These are phyloP conservation scores for Starmerella stellata DNA, from an alignment of 805 yeast genomes.

Conservation along the genomic window DNA sequence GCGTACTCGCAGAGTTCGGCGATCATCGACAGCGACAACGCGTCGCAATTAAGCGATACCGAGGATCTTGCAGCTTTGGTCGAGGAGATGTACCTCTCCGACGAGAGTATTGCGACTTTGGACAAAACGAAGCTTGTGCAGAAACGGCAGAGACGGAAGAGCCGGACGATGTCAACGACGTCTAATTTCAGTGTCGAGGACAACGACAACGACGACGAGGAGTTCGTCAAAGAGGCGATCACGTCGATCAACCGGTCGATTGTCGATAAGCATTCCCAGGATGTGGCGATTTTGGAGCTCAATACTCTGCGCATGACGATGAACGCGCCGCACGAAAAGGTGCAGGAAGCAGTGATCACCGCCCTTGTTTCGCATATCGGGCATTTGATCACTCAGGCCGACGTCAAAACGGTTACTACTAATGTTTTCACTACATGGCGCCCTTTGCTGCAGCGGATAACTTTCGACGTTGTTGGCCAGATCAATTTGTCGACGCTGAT, in stretches of 20 bases:
- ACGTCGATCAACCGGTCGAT: constrained; percentile 86
- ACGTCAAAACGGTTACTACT: constrained; percentile 53
- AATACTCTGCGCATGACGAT: constrained; percentile 93
- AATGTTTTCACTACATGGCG: constrained; percentile 74
- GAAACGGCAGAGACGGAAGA: constrained; percentile 12
- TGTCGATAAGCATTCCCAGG: constrained; percentile 79
- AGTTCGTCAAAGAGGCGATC: constrained; percentile 73
- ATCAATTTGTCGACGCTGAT: constrained; percentile 40
- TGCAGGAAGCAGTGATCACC: constrained; percentile 57
- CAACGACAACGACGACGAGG: constrained; percentile 36
- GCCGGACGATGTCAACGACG: constrained; percentile 15
- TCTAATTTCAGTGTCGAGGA: constrained; percentile 30
- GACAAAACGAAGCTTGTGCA: not conserved
- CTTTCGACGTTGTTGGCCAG: constrained; percentile 63
- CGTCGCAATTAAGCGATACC: constrained; percentile 5
- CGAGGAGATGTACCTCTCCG: constrained; percentile 21
- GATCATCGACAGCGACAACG: constrained; percentile 5
- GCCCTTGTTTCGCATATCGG: constrained; percentile 55
- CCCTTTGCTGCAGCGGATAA: constrained; percentile 62
- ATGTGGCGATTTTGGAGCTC: constrained; percentile 79
- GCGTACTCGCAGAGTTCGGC: constrained; percentile 9
- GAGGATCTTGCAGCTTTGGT: constrained; percentile 16
- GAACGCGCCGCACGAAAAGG: constrained; percentile 90
- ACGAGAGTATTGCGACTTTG: constrained; percentile 19
- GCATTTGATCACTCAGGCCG: constrained; percentile 60